Percentiles rank a stretch among this genome's conserved stretches.
Evolutionary conservation across 2,329 filamentous ascomycete species (phyloP).

Genomic region (Cladosporium velox): DNA sequence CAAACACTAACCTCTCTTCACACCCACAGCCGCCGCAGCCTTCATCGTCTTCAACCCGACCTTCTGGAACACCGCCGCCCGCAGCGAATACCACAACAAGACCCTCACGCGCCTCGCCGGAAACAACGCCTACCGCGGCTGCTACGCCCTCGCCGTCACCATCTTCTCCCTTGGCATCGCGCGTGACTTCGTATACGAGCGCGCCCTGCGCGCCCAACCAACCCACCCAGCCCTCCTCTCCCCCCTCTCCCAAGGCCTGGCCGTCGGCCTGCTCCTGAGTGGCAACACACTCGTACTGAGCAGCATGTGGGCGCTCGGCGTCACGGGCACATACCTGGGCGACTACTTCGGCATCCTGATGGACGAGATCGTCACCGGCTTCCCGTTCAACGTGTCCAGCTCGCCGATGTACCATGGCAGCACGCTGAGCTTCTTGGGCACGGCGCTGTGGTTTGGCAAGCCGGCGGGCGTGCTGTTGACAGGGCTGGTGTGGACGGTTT

Average conservation of each 20-base stretch:
- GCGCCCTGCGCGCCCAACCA: constrained; percentile 74
- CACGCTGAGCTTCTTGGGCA: constrained; percentile 88
- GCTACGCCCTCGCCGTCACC: constrained; percentile 82
- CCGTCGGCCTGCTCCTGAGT: constrained; percentile 68
- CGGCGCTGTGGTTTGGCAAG: constrained; percentile 80
- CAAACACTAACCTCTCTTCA: neutral
- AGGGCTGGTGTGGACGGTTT: constrained; percentile 71
- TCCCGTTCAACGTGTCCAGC: constrained; percentile 89
- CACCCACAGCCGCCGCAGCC: constrained; percentile 38
- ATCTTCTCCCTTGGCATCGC: constrained; percentile 93
- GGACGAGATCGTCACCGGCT: constrained; percentile 90
- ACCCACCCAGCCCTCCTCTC: constrained; percentile 71
- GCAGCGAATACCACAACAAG: constrained; percentile 88
- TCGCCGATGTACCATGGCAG: constrained; percentile 97
- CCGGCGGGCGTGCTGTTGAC: constrained; percentile 82
- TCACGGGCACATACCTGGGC: constrained; percentile 94
- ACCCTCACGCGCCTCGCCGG: constrained; percentile 83
- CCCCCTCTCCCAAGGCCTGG: constrained; percentile 61
- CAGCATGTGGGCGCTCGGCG: constrained; percentile 87
- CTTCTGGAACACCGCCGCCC: constrained; percentile 96
- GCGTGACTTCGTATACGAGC: constrained; percentile 78
- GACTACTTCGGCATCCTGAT: constrained; percentile 99
- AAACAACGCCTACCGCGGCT: constrained; percentile 74
- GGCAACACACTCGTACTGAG: constrained; percentile 86
- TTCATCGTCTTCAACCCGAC: constrained; percentile 93